phyloP scores from a whole-genome alignment of 345 rosid species.

The Cardiospermum halicacabum region DNA sequence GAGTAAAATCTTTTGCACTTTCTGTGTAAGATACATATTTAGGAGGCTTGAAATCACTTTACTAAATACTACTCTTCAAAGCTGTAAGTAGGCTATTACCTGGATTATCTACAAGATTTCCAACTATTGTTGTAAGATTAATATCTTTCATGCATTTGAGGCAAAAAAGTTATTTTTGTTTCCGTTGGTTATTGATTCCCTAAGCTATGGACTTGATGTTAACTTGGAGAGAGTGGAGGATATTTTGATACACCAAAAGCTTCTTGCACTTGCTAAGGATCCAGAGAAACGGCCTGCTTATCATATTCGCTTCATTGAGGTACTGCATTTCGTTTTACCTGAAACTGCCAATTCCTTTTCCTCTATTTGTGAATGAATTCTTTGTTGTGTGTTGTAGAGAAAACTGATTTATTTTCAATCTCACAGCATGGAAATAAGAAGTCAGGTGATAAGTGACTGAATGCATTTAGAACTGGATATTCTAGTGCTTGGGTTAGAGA shows the following conservation, averaged over 20 bases:
- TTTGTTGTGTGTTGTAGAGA: neutral
- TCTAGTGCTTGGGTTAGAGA: neutral
- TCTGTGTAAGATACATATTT: too few species aligned
- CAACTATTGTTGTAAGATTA: neutral
- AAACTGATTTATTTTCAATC: neutral
- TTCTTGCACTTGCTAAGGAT: constrained; percentile 55
- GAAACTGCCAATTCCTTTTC: neutral
- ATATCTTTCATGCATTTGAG: neutral
- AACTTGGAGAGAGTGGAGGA: constrained; percentile 68
- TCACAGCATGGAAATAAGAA: neutral
- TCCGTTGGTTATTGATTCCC: neutral
- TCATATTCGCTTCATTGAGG: constrained; percentile 64
- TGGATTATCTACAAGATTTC: neutral
- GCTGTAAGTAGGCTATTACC: neutral
- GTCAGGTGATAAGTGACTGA: neutral
- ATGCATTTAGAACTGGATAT: neutral
- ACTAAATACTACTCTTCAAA: neutral
- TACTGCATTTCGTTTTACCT: constrained; percentile 18
- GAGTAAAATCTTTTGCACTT: too few species aligned
- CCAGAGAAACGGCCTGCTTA: constrained; percentile 56
- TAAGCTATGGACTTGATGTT: constrained; percentile 65
- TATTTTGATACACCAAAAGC: constrained; percentile 50
- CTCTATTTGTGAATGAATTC: neutral
- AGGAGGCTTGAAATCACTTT: neutral
- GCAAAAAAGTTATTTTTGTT: neutral